Base-by-base conservation (phyloP, 2,329 filamentous ascomycete genomes). In the Phialophora expanda region DNA sequence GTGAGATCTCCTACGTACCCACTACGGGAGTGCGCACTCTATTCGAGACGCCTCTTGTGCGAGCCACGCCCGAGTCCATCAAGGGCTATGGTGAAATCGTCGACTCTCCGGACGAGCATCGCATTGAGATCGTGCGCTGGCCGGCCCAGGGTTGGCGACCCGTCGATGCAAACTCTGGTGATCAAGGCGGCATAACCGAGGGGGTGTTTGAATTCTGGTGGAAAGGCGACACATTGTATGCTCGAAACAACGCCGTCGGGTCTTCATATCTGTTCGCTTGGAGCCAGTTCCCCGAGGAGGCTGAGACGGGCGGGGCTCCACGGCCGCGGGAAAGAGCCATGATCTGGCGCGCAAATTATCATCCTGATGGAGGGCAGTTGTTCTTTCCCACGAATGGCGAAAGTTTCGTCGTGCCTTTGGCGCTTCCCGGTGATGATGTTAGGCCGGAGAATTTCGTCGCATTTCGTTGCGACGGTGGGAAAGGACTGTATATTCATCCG, bases 191-290 rank as follows among this genome's bases (percentile, higher is more conserved):
- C 14, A 46, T 61, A 2, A 62, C 64, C 20, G 64, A 66, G 17
- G 64, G 64, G 4, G 44, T 66, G 17, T 66, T 66, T 50, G 64
- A 66, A 28, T 66, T 66, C 34, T 66, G 64, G 64, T 66, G 64
- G 64, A 66, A 66, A 56, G 64, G 64, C 17, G 64, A 66, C 54
- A 62, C 60, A n/a, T 48, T 66, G 22, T 66, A 66, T 48, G 64
- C 64, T 4, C 64, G 64, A 30, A 66, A 66, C 60, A 62, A 62
- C 28, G 64, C 64, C 22, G 64, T 66, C 17, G 64, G 64, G 12
- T 46, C 53, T 46, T 62, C 58, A 14, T 66, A 66, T 50, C 54
- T 66, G n/a, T 66, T 66, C 30, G 64, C 64, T n/a, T 66, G 64
- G 64, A 66, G 64, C 34, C 64, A 56, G 38, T 60, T 59, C 22